phyloP scores from a whole-genome alignment of 306 rosid genomes.

The Cicer cuneatum region DNA sequence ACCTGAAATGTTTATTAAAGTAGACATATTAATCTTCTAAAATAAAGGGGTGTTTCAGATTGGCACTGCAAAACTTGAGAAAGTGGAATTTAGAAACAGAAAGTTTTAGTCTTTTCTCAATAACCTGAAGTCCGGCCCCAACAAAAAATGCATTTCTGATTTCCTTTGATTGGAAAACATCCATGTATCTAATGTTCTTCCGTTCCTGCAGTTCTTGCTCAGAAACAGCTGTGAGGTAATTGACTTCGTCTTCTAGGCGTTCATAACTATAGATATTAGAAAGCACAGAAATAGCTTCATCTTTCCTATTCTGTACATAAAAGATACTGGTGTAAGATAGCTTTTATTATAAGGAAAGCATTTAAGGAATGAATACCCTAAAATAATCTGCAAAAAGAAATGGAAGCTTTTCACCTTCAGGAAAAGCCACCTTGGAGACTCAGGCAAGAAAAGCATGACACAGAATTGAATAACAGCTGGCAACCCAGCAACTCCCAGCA shows the following conservation, averaged over 20 bases:
- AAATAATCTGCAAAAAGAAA: conserved; percentile 1
- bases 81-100: conserved; percentile 13
- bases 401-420: conserved; percentile 55
- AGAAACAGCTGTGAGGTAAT: conserved; percentile 38
- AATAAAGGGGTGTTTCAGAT: neutral
- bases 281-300: conserved; percentile 46
- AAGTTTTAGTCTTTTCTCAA: conserved; percentile 10
- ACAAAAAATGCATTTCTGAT: conserved; percentile 46
- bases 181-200: conserved; percentile 29
- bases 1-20: neutral
- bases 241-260: conserved; percentile 42
- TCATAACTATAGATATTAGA: conserved; percentile 40
- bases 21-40: conserved; percentile 4
- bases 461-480: conserved; percentile 76
- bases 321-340: neutral
- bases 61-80: conserved; percentile 8
- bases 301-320: conserved; percentile 41
- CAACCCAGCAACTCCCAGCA: conserved; percentile 75
- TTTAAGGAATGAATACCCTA: neutral
- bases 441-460: conserved; percentile 72
- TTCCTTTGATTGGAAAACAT: conserved; percentile 44
- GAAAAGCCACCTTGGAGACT: conserved; percentile 88
- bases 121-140: conserved; percentile 50
- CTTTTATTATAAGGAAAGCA: conserved; percentile 26
- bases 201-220: conserved; percentile 40